Percentiles rank a stretch among this genome's conserved stretches.
phyloP scores from a whole-genome alignment of 2,329 filamentous ascomycete genomes.

The Graphiopsis chlorocephala region DNA sequence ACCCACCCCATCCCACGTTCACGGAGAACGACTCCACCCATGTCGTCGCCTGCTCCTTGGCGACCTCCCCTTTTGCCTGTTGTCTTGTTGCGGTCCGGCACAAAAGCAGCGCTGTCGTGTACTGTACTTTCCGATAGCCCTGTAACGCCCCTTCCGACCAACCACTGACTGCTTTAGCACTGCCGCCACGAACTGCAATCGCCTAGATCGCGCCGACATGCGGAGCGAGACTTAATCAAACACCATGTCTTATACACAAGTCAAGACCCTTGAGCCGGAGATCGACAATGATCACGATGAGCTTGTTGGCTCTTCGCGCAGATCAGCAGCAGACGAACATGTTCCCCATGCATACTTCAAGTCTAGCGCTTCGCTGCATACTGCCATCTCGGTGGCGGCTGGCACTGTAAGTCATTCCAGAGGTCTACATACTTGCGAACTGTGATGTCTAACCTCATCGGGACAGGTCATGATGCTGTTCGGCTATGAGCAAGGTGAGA shows the following conservation, averaged over 20 bases:
- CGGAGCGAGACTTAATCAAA: slow-evolving; percentile 56
- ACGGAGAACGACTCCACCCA: slow-evolving; percentile 2
- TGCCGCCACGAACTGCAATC: not conserved
- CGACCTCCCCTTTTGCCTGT: slow-evolving; percentile 13
- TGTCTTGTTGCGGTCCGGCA: not conserved
- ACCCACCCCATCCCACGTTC: slow-evolving; percentile 7
- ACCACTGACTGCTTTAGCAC: slow-evolving; percentile 5
- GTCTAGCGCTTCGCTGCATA: slow-evolving; percentile 21
- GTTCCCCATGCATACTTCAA: slow-evolving; percentile 19
- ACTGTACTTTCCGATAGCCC: not conserved
- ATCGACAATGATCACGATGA: slow-evolving; percentile 93
- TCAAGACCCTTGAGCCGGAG: slow-evolving; percentile 88
- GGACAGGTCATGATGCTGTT: slow-evolving; percentile 25
- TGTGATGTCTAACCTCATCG: not conserved
- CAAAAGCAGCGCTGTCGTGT: slow-evolving; percentile 7
- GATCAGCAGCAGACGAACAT: slow-evolving; percentile 34
- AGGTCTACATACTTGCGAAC: not conserved
- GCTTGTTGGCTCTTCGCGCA: slow-evolving; percentile 89
- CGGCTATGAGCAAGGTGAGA: slow-evolving; percentile 28
- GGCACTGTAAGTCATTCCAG: slow-evolving; percentile 19
- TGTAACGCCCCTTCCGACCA: slow-evolving; percentile 11
- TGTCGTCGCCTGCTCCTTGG: slow-evolving; percentile 11
- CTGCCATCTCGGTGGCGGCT: slow-evolving; percentile 27
- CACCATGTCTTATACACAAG: slow-evolving; percentile 77
- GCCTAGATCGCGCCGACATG: slow-evolving; percentile 7